phyloP scores from a whole-genome alignment of 441 rosid species.

The Gossypium laxum region DNA sequence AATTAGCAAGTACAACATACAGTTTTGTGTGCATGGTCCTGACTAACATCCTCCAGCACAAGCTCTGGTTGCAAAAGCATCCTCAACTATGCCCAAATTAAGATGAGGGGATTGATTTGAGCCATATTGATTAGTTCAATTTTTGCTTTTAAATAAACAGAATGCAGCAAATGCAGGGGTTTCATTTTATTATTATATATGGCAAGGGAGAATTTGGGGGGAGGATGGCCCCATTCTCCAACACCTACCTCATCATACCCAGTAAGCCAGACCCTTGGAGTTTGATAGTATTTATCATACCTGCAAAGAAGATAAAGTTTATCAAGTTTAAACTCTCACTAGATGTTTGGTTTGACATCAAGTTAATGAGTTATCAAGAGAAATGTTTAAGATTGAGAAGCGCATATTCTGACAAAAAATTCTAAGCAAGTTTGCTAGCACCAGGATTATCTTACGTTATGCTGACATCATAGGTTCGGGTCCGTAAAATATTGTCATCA shows the following conservation, averaged over 20 bases:
- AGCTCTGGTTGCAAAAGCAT: constrained; percentile 76
- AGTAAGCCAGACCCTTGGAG: constrained; percentile 98
- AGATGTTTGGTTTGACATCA: background rate
- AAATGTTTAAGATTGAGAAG: background rate
- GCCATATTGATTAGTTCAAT: constrained; percentile 6
- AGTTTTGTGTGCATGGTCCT: constrained; percentile 88
- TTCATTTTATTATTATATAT: background rate
- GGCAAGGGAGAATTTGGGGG: background rate
- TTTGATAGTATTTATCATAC: constrained; percentile 95
- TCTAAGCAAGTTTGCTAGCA: background rate
- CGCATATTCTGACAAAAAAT: background rate
- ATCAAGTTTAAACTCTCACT: background rate
- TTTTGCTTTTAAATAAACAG: background rate
- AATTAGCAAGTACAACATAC: constrained; percentile 21
- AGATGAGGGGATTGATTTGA: constrained; percentile 4
- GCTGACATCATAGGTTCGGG: constrained; percentile 96
- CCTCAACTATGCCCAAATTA: constrained; percentile 48
- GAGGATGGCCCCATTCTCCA: background rate
- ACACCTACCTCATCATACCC: constrained; percentile 89
- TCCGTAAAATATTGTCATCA: constrained; percentile 77
- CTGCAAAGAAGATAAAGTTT: constrained; percentile 33
- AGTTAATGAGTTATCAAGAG: background rate
- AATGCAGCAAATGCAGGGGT: background rate
- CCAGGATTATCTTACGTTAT: constrained; percentile 61
- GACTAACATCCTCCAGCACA: constrained; percentile 86